phyloP scores from a whole-genome alignment of 2,329 filamentous ascomycete species.

The Ustilaginoidea virens region DNA sequence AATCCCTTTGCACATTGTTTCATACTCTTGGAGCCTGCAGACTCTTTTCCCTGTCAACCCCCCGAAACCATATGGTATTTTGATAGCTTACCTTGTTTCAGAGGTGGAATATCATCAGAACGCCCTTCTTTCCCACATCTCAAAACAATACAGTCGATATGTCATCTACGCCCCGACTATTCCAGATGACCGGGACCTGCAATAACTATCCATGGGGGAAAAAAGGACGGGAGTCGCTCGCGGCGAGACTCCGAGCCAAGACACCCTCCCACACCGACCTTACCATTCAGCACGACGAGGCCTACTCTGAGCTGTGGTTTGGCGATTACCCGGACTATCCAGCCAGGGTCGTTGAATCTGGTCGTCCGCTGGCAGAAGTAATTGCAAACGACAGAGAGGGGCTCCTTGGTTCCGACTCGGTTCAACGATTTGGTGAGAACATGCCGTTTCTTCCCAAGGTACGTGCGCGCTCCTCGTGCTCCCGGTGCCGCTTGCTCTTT shows the following conservation, averaged over 20 bases:
- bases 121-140: no score
- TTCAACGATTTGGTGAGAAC: constrained; percentile 45
- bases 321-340: constrained; percentile 60
- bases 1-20: no score
- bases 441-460: constrained; percentile 64
- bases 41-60: no score
- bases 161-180: neutral
- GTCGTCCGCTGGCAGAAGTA: constrained; percentile 48
- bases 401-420: constrained; percentile 46
- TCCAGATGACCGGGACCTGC: constrained; percentile 11
- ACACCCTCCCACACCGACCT: constrained; percentile 48
- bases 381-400: constrained; percentile 44
- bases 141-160: neutral
- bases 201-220: constrained; percentile 60
- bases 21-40: no score
- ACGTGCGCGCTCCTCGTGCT: neutral
- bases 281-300: constrained; percentile 45
- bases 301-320: constrained; percentile 60
- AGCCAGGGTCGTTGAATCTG: constrained; percentile 44
- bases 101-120: no score
- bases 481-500: neutral
- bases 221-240: constrained; percentile 47
- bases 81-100: no score
- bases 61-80: no score
- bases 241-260: constrained; percentile 47